These are phyloP conservation scores for Aspergillus carbonarius DNA, from an alignment of 2,329 filamentous ascomycete species.

Conservation along the genomic window DNA sequence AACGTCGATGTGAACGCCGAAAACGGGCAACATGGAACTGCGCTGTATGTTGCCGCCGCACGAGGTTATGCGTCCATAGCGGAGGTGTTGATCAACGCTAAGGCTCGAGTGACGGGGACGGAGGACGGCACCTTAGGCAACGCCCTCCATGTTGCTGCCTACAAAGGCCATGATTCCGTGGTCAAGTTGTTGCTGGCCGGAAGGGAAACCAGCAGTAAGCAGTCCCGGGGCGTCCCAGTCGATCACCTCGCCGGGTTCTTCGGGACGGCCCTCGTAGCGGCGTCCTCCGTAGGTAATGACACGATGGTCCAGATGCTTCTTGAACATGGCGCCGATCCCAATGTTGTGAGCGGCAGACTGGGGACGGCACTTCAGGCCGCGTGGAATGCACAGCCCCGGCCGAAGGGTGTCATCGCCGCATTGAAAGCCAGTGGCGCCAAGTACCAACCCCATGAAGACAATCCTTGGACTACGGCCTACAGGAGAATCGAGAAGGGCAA, in stretches of 20 bases:
- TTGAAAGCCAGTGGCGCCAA: background rate
- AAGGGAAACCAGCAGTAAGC: background rate
- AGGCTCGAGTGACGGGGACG: background rate
- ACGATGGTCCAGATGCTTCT: background rate
- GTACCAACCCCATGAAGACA: accelerated
- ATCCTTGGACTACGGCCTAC: background rate
- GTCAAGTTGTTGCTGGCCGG: background rate
- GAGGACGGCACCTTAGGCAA: background rate
- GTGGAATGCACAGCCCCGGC: background rate
- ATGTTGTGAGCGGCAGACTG: background rate
- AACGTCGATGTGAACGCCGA: background rate
- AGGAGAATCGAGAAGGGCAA: background rate
- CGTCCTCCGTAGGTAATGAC: background rate
- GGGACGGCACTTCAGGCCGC: background rate
- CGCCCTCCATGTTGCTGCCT: background rate
- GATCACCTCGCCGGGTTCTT: background rate
- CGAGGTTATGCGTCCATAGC: background rate
- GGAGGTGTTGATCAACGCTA: background rate
- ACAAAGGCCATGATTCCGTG: background rate
- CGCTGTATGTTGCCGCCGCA: background rate
- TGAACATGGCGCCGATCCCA: background rate
- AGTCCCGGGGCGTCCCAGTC: background rate
- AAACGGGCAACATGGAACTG: background rate
- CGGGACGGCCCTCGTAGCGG: background rate
- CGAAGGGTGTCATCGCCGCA: background rate